Evolutionary conservation across 2,329 filamentous ascomycete species (phyloP).

Genomic region (Dothideomycetidae sp.): DNA sequence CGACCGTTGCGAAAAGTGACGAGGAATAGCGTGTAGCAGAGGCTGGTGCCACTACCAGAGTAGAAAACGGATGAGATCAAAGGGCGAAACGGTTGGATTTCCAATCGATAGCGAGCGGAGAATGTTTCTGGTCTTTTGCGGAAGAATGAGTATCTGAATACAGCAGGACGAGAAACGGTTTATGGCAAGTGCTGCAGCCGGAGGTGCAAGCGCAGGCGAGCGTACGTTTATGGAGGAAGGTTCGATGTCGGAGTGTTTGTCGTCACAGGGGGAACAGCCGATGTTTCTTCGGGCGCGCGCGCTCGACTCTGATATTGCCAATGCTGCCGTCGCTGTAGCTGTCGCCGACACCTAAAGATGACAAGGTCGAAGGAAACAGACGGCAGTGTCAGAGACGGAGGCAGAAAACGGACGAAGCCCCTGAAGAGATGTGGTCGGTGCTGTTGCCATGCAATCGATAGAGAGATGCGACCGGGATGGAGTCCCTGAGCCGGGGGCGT

Average conservation of each 20-base stretch:
- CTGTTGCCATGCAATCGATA: not conserved
- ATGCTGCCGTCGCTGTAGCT: not conserved
- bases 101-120: slow-evolving; percentile 10
- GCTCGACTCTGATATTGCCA: not conserved
- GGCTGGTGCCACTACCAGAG: slow-evolving; percentile 5
- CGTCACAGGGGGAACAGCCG: not conserved
- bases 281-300: not conserved
- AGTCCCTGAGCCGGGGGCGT: not conserved
- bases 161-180: too few relatives aligned
- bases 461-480: not conserved
- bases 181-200: too few relatives aligned
- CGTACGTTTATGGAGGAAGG: not conserved
- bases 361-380: not conserved
- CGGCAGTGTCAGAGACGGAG: not conserved
- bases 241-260: not conserved
- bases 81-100: slow-evolving; percentile 6
- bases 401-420: not conserved
- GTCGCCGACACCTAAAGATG: too few relatives aligned
- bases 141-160: too few relatives aligned
- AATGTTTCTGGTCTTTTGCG: not conserved
- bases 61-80: not conserved
- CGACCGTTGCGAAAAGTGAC: slow-evolving; percentile 4
- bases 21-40: slow-evolving; percentile 7
- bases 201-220: too few relatives aligned
- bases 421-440: not conserved